phyloP scores from a whole-genome alignment of 495 filamentous ascomycete genomes.

The Neurospora sp. region DNA sequence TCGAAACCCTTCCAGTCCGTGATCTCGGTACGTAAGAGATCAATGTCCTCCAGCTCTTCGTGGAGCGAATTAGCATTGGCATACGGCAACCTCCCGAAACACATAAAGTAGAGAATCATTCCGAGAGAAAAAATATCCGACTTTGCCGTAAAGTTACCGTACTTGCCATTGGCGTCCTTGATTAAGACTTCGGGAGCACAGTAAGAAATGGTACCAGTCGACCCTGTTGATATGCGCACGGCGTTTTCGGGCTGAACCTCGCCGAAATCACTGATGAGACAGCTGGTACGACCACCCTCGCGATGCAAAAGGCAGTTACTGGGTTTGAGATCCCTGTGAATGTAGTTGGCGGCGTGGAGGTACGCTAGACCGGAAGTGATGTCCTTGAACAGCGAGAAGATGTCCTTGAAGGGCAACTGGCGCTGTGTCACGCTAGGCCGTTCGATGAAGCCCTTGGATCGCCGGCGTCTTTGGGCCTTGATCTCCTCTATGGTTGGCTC shows the following conservation, averaged over 20 bases:
- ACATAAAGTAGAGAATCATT: slow-evolving; percentile 97
- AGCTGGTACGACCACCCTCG: slow-evolving; percentile 56
- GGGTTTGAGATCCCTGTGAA: slow-evolving; percentile 92
- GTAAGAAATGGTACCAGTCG: slow-evolving; percentile 94
- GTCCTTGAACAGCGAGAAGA: slow-evolving; percentile 94
- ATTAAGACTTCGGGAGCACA: slow-evolving; percentile 90
- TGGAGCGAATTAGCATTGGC: slow-evolving; percentile 68
- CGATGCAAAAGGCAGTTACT: slow-evolving; percentile 88
- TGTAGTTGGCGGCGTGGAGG: slow-evolving; percentile 87
- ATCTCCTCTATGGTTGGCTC: slow-evolving; percentile 63
- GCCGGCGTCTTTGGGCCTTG: slow-evolving; percentile 75
- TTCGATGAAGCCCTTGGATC: slow-evolving; percentile 50
- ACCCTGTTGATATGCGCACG: slow-evolving; percentile 75
- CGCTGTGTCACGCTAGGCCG: slow-evolving; percentile 43
- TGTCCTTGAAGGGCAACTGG: slow-evolving; percentile 71
- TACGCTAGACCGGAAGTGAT: slow-evolving; percentile 86
- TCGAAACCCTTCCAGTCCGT: slow-evolving; percentile 78
- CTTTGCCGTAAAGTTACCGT: slow-evolving; percentile 89
- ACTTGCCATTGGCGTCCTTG: slow-evolving; percentile 56
- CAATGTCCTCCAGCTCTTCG: slow-evolving; percentile 92
- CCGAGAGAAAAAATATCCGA: slow-evolving; percentile 94
- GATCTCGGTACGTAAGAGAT: slow-evolving; percentile 79
- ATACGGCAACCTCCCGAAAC: slow-evolving; percentile 86
- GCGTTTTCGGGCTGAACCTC: slow-evolving; percentile 80
- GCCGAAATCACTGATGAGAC: slow-evolving; percentile 94